Conservation (phyloP, 2,329 filamentous ascomycete genomes). For the Knufia petricola region DNA sequence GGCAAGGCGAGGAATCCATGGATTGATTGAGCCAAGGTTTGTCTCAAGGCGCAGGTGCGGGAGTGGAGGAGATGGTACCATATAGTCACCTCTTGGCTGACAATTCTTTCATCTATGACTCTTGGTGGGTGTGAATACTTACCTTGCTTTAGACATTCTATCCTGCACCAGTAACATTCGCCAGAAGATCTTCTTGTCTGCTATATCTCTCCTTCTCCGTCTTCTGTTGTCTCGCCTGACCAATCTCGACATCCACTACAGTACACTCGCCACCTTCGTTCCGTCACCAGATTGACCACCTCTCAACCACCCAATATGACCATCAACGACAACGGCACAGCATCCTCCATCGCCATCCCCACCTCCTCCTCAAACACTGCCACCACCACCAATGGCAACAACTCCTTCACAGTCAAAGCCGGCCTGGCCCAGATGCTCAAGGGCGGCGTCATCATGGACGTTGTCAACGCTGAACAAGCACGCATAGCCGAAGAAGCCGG, state of each 20-base stretch:
- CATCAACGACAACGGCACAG: slow-evolving; percentile 19
- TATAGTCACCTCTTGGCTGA: no score
- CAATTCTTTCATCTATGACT: neutral
- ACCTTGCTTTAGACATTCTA: neutral
- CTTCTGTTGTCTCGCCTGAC: neutral
- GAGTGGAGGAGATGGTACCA: no score
- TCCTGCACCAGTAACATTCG: no score
- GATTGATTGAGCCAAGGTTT: neutral
- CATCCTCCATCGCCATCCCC: slow-evolving; percentile 11
- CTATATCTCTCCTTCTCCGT: no score
- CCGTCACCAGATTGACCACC: no score
- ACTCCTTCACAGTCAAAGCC: slow-evolving; percentile 79
- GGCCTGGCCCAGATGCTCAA: slow-evolving; percentile 97
- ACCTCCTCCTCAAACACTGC: slow-evolving; percentile 25
- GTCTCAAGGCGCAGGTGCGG: slow-evolving; percentile 10
- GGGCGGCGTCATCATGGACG: slow-evolving; percentile 97
- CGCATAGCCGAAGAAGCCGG: slow-evolving; percentile 96
- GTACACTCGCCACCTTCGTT: no score
- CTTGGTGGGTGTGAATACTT: neutral
- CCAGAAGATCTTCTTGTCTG: no score
- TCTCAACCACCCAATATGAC: slow-evolving; percentile 12
- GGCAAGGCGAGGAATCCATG: neutral
- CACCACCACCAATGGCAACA: slow-evolving; percentile 7
- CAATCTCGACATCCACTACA: neutral
- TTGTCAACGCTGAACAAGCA: slow-evolving; percentile 83